phyloP scores from a whole-genome alignment of 495 filamentous ascomycete species.

The Xylaria acuta region DNA sequence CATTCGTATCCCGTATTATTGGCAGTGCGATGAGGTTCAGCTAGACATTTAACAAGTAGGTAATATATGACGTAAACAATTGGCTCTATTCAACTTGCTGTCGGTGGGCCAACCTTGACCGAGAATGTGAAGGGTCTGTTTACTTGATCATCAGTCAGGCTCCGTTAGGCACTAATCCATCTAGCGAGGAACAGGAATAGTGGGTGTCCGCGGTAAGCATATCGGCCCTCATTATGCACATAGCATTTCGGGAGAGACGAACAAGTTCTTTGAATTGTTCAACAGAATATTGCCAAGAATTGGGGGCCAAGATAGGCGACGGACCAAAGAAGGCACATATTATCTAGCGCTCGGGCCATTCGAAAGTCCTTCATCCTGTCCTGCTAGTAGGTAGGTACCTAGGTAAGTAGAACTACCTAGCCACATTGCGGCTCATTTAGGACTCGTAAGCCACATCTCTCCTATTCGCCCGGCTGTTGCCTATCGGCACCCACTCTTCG shows the following conservation, averaged over 20 bases:
- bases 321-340: background rate
- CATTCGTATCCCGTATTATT: background rate
- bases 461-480: constrained; percentile 20
- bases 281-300: constrained; percentile 1
- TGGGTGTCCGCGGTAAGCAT: background rate
- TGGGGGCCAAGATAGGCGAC: background rate
- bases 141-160: background rate
- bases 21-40: background rate
- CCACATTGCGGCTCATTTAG: constrained; percentile 21
- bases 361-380: background rate
- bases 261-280: background rate
- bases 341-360: background rate
- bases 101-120: background rate
- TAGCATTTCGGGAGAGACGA: background rate
- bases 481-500: background rate
- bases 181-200: background rate
- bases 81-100: background rate
- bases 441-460: constrained; percentile 14
- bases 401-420: background rate
- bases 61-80: background rate
- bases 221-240: background rate
- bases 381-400: background rate
- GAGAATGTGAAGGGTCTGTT: background rate
- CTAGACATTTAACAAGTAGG: background rate
- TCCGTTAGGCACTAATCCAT: background rate